These are phyloP conservation scores for Camelina laxa DNA, from an alignment of 345 rosid species.

Conservation along the genomic window DNA sequence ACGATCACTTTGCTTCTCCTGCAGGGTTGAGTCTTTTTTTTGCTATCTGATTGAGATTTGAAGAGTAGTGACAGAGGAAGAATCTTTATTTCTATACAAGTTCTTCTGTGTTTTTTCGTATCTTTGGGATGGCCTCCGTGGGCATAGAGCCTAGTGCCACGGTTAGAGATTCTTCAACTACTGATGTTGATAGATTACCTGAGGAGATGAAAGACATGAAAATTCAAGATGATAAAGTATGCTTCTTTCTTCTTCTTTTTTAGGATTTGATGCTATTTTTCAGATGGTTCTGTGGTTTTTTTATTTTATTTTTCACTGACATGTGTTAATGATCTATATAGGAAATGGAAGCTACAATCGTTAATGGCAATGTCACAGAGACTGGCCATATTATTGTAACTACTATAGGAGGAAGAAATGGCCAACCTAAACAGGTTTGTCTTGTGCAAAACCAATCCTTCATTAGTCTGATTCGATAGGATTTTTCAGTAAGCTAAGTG, in stretches of 20 bases:
- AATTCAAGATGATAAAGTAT: slow-evolving; percentile 86
- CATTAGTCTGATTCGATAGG: neutral
- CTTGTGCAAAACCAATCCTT: neutral
- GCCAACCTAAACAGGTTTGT: slow-evolving; percentile 90
- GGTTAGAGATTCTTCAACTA: slow-evolving; percentile 56
- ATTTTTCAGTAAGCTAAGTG: neutral
- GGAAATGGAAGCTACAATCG: slow-evolving; percentile 95
- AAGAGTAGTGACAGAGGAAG: slow-evolving; percentile 31
- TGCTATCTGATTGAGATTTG: slow-evolving; percentile 9
- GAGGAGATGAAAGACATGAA: slow-evolving; percentile 91
- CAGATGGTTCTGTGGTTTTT: neutral
- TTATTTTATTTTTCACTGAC: neutral
- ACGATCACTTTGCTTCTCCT: slow-evolving; percentile 8
- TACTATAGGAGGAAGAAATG: slow-evolving; percentile 95
- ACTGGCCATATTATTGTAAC: slow-evolving; percentile 96
- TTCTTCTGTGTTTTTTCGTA: slow-evolving; percentile 1
- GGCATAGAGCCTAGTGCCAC: slow-evolving; percentile 60
- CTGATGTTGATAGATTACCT: slow-evolving; percentile 79
- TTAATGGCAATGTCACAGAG: slow-evolving; percentile 89
- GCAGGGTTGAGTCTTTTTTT: slow-evolving; percentile 25
- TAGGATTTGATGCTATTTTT: neutral
- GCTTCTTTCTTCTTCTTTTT: accelerated
- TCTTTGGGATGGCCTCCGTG: slow-evolving; percentile 60
- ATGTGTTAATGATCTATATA: slow-evolving; percentile 34
- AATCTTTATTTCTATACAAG: neutral